Conservation (phyloP, 1,284 basidiomycete genomes). For the Malassezia furfur region DNA sequence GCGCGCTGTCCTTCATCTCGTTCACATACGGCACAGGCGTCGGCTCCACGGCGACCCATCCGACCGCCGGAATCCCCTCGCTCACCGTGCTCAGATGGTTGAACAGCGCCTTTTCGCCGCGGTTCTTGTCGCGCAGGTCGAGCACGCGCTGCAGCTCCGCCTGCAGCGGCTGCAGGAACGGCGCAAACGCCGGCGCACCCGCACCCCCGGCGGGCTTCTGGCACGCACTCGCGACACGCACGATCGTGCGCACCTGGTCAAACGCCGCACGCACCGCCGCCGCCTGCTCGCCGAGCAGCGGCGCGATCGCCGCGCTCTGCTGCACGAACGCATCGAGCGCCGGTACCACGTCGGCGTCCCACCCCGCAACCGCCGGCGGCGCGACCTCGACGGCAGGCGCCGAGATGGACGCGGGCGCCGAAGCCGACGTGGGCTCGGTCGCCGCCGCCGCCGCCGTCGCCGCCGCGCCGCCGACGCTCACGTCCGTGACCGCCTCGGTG, state of each 20-base stretch:
- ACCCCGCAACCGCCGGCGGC: conserved; percentile 61
- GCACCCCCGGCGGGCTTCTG: conserved; percentile 58
- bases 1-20: conserved; percentile 76
- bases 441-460: conserved; percentile 18
- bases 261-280: conserved; percentile 52
- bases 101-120: conserved; percentile 71
- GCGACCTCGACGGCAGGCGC: conserved; percentile 59
- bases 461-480: conserved; percentile 4
- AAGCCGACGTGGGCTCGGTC: conserved; percentile 55
- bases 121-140: conserved; percentile 70
- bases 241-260: conserved; percentile 59
- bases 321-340: conserved; percentile 65
- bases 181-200: conserved; percentile 56
- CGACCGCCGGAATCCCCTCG: conserved; percentile 73
- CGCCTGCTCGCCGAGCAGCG: conserved; percentile 54
- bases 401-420: conserved; percentile 66
- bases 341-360: conserved; percentile 63
- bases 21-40: conserved; percentile 75
- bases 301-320: conserved; percentile 66
- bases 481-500: neutral
- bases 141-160: conserved; percentile 65
- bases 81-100: conserved; percentile 70
- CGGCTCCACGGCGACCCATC: conserved; percentile 75
- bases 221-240: conserved; percentile 64
- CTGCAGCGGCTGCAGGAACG: conserved; percentile 64